Percentiles rank a stretch among this genome's conserved stretches.
Conservation (phyloP, 305 asterid genomes). For the Galium porrigens region DNA sequence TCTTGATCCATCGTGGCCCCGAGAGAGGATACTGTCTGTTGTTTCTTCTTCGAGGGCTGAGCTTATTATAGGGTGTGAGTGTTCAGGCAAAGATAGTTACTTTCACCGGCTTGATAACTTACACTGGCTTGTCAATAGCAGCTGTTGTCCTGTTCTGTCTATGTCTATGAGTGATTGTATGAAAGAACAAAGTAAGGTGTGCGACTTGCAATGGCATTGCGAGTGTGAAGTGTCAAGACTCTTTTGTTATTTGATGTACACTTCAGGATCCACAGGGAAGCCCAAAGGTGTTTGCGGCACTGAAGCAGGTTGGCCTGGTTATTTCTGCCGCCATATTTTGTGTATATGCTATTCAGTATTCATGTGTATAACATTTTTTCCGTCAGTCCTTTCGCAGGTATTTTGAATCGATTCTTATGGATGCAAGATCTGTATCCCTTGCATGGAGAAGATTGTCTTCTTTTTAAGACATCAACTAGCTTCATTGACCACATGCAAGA, state of each 20-base stretch:
- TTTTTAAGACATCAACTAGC: conserved; percentile 82
- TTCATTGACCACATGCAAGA: conserved; percentile 89
- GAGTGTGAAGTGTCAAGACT: conserved; percentile 42
- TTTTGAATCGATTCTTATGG: conserved; percentile 72
- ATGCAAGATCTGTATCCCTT: conserved; percentile 73
- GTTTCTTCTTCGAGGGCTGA: conserved; percentile 45
- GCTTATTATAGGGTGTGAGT: conserved; percentile 40
- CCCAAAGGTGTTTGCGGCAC: conserved; percentile 97
- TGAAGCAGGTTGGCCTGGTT: conserved; percentile 43
- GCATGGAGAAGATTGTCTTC: conserved; percentile 39
- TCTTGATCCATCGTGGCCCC: conserved; percentile 84
- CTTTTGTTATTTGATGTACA: conserved; percentile 82
- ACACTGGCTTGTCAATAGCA: conserved; percentile 51
- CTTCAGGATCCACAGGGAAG: conserved; percentile 83
- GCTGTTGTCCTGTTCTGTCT: conserved; percentile 33
- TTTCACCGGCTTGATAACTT: conserved; percentile 49
- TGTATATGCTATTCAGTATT: conserved; percentile 4
- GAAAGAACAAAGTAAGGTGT: conserved; percentile 24
- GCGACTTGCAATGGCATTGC: conserved; percentile 52
- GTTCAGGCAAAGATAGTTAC: conserved; percentile 25
- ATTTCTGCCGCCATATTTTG: not conserved
- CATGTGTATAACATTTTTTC: conserved; percentile 12
- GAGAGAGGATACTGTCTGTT: conserved; percentile 45
- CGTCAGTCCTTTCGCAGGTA: conserved; percentile 48
- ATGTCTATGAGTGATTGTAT: conserved; percentile 31